Base-by-base conservation (phyloP, 2,329 filamentous ascomycete species). In the Curvularia sp. region DNA sequence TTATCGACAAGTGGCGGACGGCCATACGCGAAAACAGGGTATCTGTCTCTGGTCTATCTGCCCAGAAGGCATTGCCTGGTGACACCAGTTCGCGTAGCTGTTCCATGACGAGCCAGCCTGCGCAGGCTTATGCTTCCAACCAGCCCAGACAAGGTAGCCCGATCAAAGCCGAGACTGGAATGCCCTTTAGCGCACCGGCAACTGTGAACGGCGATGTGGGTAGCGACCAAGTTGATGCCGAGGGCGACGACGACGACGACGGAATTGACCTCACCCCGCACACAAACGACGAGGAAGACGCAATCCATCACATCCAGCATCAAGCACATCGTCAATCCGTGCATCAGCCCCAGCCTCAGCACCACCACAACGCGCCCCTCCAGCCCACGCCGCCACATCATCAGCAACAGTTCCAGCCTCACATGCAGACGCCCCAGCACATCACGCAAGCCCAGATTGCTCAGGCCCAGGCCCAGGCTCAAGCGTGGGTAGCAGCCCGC, bases 1-100 rank as follows among this genome's bases (percentile, higher is more conserved):
- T 79, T 33, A 71, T 78, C 38, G 77, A 78, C 31, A 78, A 78
- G 64, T 79, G 77, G 74, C 74, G 71, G 52, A 61, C 57, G 13
- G 68, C 75, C 24, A 71, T 78, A 7, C 68, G 76, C 2, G 76
- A 78, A 20, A 72, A 59, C 54, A 70, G 68, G 53, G 64, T 69
- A 15, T 44, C 63, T 0, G 41, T 61, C 6, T 57, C 58, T 0
- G 77, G 77, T 7, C 66, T 79, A 69, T 65, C 69, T 6, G 74
- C 69, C 3, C 77, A 79, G 54, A 73, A 75, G 58, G 68, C 70
- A 39, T 55, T 79, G 42, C 74, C 74, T 2, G 50, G 55, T 33
- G 31, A 42, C 4, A 52, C 59, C 1, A 63, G 61, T 38, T 67
- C 67, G 2, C 48, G 73, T 8, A 73, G 63, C 60, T 67, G 60